Base-by-base conservation (phyloP, 2,329 filamentous ascomycete genomes). In the Thelonectria rubi region DNA sequence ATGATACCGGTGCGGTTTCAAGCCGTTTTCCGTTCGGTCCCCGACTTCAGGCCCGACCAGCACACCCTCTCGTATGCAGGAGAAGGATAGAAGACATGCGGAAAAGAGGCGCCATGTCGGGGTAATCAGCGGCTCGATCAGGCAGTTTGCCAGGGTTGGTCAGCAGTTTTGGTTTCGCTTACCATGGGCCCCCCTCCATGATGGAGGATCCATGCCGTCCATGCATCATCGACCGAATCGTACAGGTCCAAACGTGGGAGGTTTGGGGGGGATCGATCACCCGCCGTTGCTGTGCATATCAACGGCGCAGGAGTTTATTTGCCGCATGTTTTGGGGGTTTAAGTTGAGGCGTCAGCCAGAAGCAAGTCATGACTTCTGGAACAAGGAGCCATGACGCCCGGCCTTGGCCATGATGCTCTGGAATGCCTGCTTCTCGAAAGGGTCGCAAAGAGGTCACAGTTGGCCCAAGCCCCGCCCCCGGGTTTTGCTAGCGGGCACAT, bases 1-100 rank as follows among this genome's bases (percentile, higher is more conserved):
- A 20, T 37, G 34, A 37, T 37, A 37, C 5, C 30, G 34, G n/a
- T 4, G 34, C 47, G 47, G 39, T 37, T 15, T 8, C 40, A 20
- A 15, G 26, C 53, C 53, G 58, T 57, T 56, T 56, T 61, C 58
- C 58, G 58, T 21, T 53, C 58, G 58, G 58, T 53, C 53, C 58
- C 58, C 58, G 58, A 61, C 45, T 48, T 47, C 42, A 56, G 49
- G 56, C 48, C 58, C 58, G 58, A 61, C 52, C 58, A 57, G 49
- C 30, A 61, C 58, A 61, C 58, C 58, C 58, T 61, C 58, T 43
- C 34, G 43, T 24, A 51, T 53, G 58, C 53, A 56, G 42, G 58
- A 61, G 53, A 57, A 61, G 58, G 20, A 57, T 45, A 37, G 53
- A 42, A 61, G 39, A 47, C 53, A 24, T 20, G 30, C 24, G 12